Evolutionary conservation across 2,329 filamentous ascomycete genomes (phyloP), one percentile per base, ranked within the genome.

Genomic region (Neonectria sp.): DNA sequence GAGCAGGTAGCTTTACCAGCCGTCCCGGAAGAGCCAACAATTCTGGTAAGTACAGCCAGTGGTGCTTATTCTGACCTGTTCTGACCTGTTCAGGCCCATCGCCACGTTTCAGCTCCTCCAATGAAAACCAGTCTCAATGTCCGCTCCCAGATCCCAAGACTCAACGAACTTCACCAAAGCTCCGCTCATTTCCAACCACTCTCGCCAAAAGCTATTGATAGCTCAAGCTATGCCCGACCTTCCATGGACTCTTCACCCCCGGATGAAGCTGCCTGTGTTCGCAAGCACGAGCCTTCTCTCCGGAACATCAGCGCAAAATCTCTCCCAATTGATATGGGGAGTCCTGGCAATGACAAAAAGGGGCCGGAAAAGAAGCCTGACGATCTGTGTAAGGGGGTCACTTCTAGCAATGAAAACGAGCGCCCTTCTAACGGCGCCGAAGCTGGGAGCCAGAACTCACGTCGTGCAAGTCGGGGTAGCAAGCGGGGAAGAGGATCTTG

Each of bases 21-120:
- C 7, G 58, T 56, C 8, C 31, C 31, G 15, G 67, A 68, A 46
- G 61, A 71, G 55, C 62, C 70, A 33, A 58, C 24, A 21, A 60
- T 60, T 49, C 43, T 65, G 40, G 73, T 75, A 65, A 45, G 43
- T 52, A 15, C 4, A 8, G 11, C 31, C 17, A 63, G 60, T 35
- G 3, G 6, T 6, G 17, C 21, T 17, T 6, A 25, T n/a, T 13
- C 6, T 8, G 24, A 15, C 9, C 8, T 25, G 15, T 40, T 63
- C 55, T 75, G 51, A 76, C 46, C 9, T 27, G 8, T 21, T n/a
- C 24, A 65, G 66, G 21, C 56, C 52, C 65, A 74, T 60, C 77
- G 76, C 27, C 76, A 71, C 43, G 77, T 78, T 29, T 76, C 77
- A 55, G 69, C 76, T 21, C 76, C 76, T 56, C 57, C 69, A 27